Evolutionary conservation across 352 stramenopile genomes (phyloP), one percentile per base, ranked within the genome.

Genomic region (Phytopythium chamaehyphon): DNA sequence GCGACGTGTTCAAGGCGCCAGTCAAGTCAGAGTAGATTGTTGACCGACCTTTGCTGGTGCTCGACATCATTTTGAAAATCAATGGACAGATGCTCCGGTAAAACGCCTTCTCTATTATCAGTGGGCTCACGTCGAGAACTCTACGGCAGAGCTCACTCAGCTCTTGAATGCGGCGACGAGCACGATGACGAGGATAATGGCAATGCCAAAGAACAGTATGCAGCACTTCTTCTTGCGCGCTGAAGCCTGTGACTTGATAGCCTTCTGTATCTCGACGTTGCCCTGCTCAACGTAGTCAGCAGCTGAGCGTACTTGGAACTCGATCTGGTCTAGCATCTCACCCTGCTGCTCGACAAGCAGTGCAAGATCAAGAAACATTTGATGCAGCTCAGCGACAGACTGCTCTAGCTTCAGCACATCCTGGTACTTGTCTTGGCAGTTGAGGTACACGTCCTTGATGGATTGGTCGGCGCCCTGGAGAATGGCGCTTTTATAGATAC

Each of bases 341-440:
- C 96, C 96, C 63, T 98, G 94, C 69, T 98, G 94, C 59, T 99
- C 96, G 10, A 98, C 97, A 10, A 99, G 69, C 18, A 99, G 67
- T 11, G 96, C 96, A 71, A 99, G 88, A 73, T 99, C 97, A 43
- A 99, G 73, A 69, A 99, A 99, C 96, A 99, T 99, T 85, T 99
- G 96, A 69, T 99, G 93, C 22, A 99, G 75, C 61, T 99, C 96
- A 2, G 95, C 88, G 22, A 99, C 96, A 59, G 78, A 97, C 54
- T 97, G 84, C 69, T 99, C 96, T 16, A 99, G 72, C 35, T 87
- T 88, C 33, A 98, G 73, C 16, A 99, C 95, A 66, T 99, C 97
- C 55, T 98, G 89, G 77, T 99, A 99, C 64, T 98, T 99, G 59
- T 97, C 95, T 52, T 96, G 86, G 36, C 97, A 96, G 59, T 98